These are phyloP conservation scores for Poa pratensis DNA, from an alignment of 176 grass and related monocot genomes.

Conservation along the genomic window DNA sequence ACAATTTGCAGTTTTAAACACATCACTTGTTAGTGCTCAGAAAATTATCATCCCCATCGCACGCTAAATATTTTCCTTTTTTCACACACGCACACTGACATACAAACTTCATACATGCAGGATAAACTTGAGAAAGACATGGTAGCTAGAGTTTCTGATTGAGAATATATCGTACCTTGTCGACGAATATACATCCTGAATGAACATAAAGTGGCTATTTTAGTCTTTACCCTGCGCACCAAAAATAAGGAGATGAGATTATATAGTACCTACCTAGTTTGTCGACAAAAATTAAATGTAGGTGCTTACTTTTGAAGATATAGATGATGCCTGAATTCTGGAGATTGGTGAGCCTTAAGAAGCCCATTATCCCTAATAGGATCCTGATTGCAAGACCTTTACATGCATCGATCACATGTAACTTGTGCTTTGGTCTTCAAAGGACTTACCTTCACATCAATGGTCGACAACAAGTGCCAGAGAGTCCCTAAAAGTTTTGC, in stretches of 20 bases:
- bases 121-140: not conserved
- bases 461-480: not conserved
- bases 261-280: conserved; percentile 4
- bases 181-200: conserved; percentile 40
- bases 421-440: not conserved
- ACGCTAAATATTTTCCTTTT: not conserved
- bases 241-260: conserved; percentile 22
- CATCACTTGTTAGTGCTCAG: conserved; percentile 35
- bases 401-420: not conserved
- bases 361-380: conserved; percentile 11
- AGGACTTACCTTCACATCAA: not conserved
- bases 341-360: conserved; percentile 30
- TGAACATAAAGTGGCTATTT: not conserved
- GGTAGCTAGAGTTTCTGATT: conserved; percentile 1
- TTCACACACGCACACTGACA: not conserved
- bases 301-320: conserved; percentile 19
- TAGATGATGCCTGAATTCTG: conserved; percentile 12
- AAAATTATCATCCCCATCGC: conserved; percentile 32
- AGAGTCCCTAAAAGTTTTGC: not conserved
- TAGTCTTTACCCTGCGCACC: not conserved
- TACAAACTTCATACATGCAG: not conserved
- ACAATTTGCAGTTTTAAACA: conserved; percentile 53
- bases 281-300: conserved; percentile 21
- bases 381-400: conserved; percentile 20
- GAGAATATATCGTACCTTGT: conserved; percentile 29